Evolutionary conservation across 2,329 filamentous ascomycete species (phyloP), one percentile per base, ranked within the genome.

Genomic region (Parastagonospora nodorum): DNA sequence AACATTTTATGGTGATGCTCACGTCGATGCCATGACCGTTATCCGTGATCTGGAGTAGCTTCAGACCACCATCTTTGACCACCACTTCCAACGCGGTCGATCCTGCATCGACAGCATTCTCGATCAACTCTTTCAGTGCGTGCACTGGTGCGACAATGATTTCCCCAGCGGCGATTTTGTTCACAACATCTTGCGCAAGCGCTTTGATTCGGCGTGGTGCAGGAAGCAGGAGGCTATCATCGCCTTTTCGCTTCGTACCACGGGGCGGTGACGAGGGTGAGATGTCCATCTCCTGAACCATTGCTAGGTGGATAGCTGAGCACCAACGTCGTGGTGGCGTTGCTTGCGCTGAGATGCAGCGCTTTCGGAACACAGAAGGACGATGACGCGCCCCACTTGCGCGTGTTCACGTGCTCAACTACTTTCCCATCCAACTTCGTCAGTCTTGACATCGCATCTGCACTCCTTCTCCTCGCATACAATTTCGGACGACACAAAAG

Each of bases 71-170:
- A 40, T 99, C 94, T 74, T 96, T 97, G 64, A 96, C 89, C 4
- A 97, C 73, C 14, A 99, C 88, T 69, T 99, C 94, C 39, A 99
- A 78, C 2, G 88, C 86, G 0, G 94, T 97, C 2, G 94, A 90
- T 5, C 94, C 93, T n/a, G 95, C 94, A 75, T 99, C 95, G 12
- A 99, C 92, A 4, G 94, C 88, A 66, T 99, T 99, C 73, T 99
- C 94, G 10, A 99, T 92, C 42, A 99, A 79, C 72, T 99, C 94
- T 75, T 99, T 99, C 50, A 99, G 76, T 2, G 95, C 94, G 74
- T 99, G 91, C 27, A 97, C 92, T 0, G 94, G 95, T 2, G 94
- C 93, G 42, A 99, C 92, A 53, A 99, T 99, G 65, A 99, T 99
- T 74, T 99, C 94, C 15, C 94, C 94, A 0, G 94, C 94, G 1